Conservation (phyloP, 1,139 yeast genomes). For the Wickerhamiella infanticola region DNA sequence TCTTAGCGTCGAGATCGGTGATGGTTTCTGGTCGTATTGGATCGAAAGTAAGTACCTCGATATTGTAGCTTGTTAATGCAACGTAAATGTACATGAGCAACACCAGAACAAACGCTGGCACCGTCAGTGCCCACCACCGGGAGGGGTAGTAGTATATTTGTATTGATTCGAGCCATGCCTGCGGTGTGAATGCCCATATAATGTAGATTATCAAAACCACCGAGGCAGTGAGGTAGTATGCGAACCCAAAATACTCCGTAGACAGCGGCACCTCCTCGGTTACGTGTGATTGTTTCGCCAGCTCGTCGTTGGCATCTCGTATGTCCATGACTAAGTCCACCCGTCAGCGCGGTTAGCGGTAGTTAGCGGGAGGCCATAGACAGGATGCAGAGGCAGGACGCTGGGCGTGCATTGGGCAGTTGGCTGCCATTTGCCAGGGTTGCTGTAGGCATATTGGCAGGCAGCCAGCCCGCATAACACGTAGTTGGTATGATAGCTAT, state of each 20-base stretch:
- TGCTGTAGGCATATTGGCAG: slow-evolving; percentile 38
- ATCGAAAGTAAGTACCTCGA: slow-evolving; percentile 50
- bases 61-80: slow-evolving; percentile 54
- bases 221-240: slow-evolving; percentile 49
- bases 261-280: slow-evolving; percentile 9
- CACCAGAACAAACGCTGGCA: slow-evolving; percentile 57
- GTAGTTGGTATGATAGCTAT: slow-evolving; percentile 85
- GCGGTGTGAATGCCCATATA: slow-evolving; percentile 59
- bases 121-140: slow-evolving; percentile 72
- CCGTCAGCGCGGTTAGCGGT: neutral
- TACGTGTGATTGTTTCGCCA: slow-evolving; percentile 1
- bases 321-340: neutral
- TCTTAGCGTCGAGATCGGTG: slow-evolving; percentile 50
- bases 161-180: slow-evolving; percentile 32
- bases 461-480: slow-evolving; percentile 61
- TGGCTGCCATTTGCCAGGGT: slow-evolving; percentile 13
- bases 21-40: slow-evolving; percentile 46
- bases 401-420: neutral
- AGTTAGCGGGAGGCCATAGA: slow-evolving; percentile 44
- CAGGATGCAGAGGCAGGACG: slow-evolving; percentile 37
- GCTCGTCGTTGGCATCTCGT: neutral
- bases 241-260: slow-evolving; percentile 72
- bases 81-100: slow-evolving; percentile 56
- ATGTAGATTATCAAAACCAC: slow-evolving; percentile 39
- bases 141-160: slow-evolving; percentile 67